These are phyloP conservation scores for Physcomitrium patens DNA, from an alignment of 225 moss, liverwort and hornwort genomes.

Conservation along the genomic window DNA sequence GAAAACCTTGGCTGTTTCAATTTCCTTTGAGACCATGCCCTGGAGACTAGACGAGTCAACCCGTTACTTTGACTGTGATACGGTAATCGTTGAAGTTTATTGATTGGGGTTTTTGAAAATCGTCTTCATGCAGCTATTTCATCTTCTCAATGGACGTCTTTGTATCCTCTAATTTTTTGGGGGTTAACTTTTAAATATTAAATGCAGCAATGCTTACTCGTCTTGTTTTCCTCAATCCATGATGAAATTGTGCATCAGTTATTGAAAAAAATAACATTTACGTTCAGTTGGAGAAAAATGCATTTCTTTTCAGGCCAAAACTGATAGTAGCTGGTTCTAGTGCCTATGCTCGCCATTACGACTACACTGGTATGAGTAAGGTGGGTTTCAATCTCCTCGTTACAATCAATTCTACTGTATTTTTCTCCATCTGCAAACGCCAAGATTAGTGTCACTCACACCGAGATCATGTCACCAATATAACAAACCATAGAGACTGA, in stretches of 20 bases:
- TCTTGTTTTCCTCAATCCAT: not conserved
- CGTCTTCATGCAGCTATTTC: not conserved
- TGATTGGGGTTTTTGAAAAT: too few species aligned
- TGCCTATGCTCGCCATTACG: constrained; percentile 92
- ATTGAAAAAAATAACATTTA: not conserved
- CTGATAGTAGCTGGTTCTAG: constrained; percentile 94
- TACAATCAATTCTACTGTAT: too few species aligned
- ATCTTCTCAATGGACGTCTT: not conserved
- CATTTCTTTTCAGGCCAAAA: constrained; percentile 86
- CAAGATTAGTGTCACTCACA: too few species aligned
- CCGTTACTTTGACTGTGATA: constrained; percentile 80
- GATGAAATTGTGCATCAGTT: not conserved
- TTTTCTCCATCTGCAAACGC: too few species aligned
- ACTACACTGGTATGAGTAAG: constrained; percentile 86
- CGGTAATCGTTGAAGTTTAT: constrained; percentile 33
- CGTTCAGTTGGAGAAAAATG: constrained; percentile 79
- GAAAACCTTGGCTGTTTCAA: constrained; percentile 95
- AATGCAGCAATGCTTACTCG: constrained; percentile 1
- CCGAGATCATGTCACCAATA: too few species aligned
- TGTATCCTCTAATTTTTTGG: too few species aligned
- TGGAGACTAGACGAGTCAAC: constrained; percentile 90
- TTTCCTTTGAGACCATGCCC: constrained; percentile 93
- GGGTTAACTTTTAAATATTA: not conserved
- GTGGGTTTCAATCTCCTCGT: constrained; percentile 29
- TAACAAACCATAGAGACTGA: too few species aligned